These are phyloP conservation scores for Penicillium macrosclerotiorum DNA, from an alignment of 495 filamentous ascomycete species.

Conservation along the genomic window DNA sequence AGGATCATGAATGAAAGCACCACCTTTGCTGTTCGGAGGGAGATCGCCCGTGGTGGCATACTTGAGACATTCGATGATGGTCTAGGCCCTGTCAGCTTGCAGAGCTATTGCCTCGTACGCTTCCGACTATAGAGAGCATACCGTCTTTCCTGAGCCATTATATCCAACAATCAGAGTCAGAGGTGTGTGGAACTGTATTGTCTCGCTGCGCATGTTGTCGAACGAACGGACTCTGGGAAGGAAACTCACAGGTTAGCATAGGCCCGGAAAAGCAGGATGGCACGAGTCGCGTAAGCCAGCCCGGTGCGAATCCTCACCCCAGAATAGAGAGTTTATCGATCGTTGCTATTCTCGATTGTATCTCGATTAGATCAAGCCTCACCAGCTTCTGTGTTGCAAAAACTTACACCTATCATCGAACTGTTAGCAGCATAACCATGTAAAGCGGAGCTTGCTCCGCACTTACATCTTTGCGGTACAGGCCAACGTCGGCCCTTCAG, in stretches of 20 bases:
- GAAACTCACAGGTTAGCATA: not conserved
- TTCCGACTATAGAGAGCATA: slow-evolving; percentile 23
- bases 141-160: slow-evolving; percentile 96
- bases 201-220: slow-evolving; percentile 69
- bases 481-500: not conserved
- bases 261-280: not conserved
- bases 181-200: slow-evolving; percentile 86
- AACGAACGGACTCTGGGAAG: slow-evolving; percentile 80
- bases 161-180: slow-evolving; percentile 94
- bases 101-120: not conserved
- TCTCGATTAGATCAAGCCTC: slow-evolving; percentile 10
- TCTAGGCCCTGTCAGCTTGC: slow-evolving; percentile 43
- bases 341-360: slow-evolving; percentile 45
- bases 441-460: slow-evolving; percentile 3
- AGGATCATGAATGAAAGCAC: slow-evolving; percentile 96
- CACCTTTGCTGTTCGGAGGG: slow-evolving; percentile 89
- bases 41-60: slow-evolving; percentile 95
- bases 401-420: slow-evolving; percentile 32
- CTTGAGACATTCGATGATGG: slow-evolving; percentile 98
- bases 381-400: not conserved
- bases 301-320: slow-evolving; percentile 50
- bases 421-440: slow-evolving; percentile 20
- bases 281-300: not conserved
- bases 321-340: slow-evolving; percentile 87
- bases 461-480: slow-evolving; percentile 22